A percentile compares a stretch with the other conserved stretches of the same genome.
These are phyloP conservation scores for Diaporthe sp. DNA, from an alignment of 2,329 filamentous ascomycete genomes.

Conservation along the genomic window DNA sequence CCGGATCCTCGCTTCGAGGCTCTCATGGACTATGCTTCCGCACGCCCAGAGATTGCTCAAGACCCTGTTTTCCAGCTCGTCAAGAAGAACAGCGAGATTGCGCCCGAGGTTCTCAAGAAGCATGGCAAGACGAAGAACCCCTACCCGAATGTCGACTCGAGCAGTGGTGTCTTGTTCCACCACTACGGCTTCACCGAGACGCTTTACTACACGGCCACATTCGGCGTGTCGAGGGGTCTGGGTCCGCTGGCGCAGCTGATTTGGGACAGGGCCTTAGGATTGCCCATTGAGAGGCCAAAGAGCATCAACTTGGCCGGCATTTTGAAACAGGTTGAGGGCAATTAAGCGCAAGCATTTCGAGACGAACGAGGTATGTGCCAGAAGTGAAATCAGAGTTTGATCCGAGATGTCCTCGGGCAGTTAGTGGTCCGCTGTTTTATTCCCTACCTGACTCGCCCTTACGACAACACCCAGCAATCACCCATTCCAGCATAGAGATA, in stretches of 20 bases:
- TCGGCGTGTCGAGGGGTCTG: slow-evolving; percentile 76
- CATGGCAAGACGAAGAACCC: slow-evolving; percentile 99
- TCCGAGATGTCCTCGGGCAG: neutral
- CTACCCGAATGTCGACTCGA: slow-evolving; percentile 95
- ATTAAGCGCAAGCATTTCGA: neutral
- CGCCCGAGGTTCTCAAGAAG: slow-evolving; percentile 88
- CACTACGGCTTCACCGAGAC: slow-evolving; percentile 99
- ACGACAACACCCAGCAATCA: neutral
- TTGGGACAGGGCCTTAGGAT: slow-evolving; percentile 92
- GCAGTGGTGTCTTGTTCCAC: slow-evolving; percentile 94
- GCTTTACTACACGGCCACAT: slow-evolving; percentile 87
- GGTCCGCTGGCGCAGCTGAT: slow-evolving; percentile 94
- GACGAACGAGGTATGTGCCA: neutral
- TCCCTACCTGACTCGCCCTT: neutral
- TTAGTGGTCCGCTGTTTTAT: neutral
- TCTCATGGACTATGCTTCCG: slow-evolving; percentile 92
- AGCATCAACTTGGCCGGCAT: slow-evolving; percentile 93
- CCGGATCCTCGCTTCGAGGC: slow-evolving; percentile 97
- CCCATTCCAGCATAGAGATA: neutral
- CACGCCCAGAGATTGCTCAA: slow-evolving; percentile 83
- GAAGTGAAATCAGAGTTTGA: neutral
- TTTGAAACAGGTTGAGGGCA: slow-evolving; percentile 70
- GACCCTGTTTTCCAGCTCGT: slow-evolving; percentile 96
- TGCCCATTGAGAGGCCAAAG: slow-evolving; percentile 98
- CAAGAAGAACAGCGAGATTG: slow-evolving; percentile 91